Conservation (phyloP, 2,329 filamentous ascomycete species). For the Aulographum hederae region DNA sequence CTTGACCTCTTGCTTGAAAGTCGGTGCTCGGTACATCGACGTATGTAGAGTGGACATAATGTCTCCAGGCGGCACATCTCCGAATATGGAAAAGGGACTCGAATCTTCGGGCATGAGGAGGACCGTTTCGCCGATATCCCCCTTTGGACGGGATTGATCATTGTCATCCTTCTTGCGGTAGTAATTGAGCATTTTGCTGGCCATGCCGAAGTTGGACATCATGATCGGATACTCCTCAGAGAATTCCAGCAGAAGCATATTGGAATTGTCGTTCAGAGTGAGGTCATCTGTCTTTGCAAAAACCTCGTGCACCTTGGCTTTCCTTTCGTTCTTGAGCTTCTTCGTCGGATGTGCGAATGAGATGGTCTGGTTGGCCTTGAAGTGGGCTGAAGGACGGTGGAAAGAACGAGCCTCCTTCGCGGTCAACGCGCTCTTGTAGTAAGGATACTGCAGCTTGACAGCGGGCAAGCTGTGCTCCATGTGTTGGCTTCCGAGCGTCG, state of each 20-base stretch:
- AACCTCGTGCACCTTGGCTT: conserved; percentile 54
- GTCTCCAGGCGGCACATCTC: conserved; percentile 79
- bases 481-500: conserved; percentile 76
- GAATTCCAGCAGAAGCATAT: conserved; percentile 79
- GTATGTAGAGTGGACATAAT: conserved; percentile 85
- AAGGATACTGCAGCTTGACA: conserved; percentile 80
- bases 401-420: conserved; percentile 60
- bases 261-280: conserved; percentile 75
- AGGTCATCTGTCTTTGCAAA: conserved; percentile 70
- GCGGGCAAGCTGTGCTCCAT: conserved; percentile 91
- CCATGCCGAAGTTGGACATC: conserved; percentile 94
- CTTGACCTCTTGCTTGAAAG: conserved; percentile 72
- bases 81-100: conserved; percentile 90
- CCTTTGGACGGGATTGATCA: conserved; percentile 56
- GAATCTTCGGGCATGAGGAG: conserved; percentile 84
- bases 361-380: conserved; percentile 51
- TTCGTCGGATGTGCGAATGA: conserved; percentile 53
- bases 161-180: conserved; percentile 73
- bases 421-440: conserved; percentile 75
- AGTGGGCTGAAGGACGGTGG: conserved; percentile 62
- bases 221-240: conserved; percentile 85
- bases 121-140: conserved; percentile 73
- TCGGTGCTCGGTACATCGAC: conserved; percentile 82
- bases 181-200: conserved; percentile 89
- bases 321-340: conserved; percentile 54